Evolutionary conservation across 2,329 filamentous ascomycete genomes (phyloP), one percentile per base, ranked within the genome.

Genomic region (Aureobasidium uvarum): DNA sequence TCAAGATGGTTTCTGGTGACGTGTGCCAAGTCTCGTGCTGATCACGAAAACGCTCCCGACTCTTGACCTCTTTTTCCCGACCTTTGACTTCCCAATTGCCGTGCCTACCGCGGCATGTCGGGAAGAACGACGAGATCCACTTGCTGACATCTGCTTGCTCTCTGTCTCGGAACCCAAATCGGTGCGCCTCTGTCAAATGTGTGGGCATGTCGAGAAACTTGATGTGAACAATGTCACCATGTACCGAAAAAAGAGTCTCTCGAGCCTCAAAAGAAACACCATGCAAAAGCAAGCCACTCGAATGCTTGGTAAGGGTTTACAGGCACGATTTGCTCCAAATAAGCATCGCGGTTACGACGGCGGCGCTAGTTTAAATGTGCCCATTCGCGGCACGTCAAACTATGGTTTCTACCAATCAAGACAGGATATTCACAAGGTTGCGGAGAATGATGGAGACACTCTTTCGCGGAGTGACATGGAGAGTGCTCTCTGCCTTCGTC

Each of bases 271-370:
- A 31, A 59, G 41, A 25, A 59, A 46, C 39, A 14, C 16, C 41
- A 25, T 36, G 41, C n/a, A 48, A 50, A 62, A 62, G 28, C 58
- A 50, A 62, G 58, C 58, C 41, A 48, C 58, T 28, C 13, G 14
- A 48, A 39, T 36, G 33, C 45, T 50, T 62, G 45, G 28, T 20
- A 31, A 7, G 58, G 13, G 11, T 50, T 33, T 4, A 25, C 3
- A 10, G 5, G 58, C 20, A 39, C 43, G 48, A 48, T 33, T 28
- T 33, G 14, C 8, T 28, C n/a, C 25, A 36, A 20, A 62, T 16
- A 62, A 52, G 46, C 59, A 52, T 33, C 59, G 36, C 59, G 59
- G 59, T 41, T 62, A 52, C 38, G 59, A 62, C 59, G 59, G 59
- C 31, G 48, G 48, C 59, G 59, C 38, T 62, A 51, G 31, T 41